These are phyloP conservation scores for Schizochytrium sp. DNA, from an alignment of 108 stramenopile genomes.

Conservation along the genomic window DNA sequence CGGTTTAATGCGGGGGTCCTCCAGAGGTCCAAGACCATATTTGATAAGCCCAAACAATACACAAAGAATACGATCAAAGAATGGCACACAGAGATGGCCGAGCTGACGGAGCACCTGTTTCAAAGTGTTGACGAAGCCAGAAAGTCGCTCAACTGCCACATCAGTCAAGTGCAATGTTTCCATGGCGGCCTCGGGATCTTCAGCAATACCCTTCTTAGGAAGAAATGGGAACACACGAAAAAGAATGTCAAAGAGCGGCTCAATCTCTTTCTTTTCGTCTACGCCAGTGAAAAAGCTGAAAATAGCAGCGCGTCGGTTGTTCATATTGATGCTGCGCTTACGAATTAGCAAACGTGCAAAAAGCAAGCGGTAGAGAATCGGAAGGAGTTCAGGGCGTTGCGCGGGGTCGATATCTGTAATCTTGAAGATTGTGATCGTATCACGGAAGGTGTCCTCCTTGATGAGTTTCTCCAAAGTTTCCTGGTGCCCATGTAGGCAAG, in stretches of 20 bases:
- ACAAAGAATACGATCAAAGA: slow-evolving; percentile 2
- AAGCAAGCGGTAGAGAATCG: slow-evolving; percentile 67
- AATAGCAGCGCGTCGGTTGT: slow-evolving; percentile 68
- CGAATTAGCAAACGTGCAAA: slow-evolving; percentile 67
- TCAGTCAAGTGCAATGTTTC: not conserved
- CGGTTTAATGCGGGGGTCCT: not conserved
- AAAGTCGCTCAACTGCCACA: not conserved
- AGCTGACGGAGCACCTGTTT: slow-evolving; percentile 2
- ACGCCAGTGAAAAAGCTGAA: slow-evolving; percentile 69
- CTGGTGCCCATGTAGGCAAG: slow-evolving; percentile 26
- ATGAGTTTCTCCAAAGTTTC: slow-evolving; percentile 17
- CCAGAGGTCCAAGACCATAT: not conserved
- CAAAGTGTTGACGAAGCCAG: slow-evolving; percentile 2
- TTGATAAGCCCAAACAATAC: not conserved
- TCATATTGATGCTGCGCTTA: slow-evolving; percentile 61
- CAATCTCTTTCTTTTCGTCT: slow-evolving; percentile 65
- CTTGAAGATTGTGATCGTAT: slow-evolving; percentile 41
- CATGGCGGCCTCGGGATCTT: slow-evolving; percentile 22
- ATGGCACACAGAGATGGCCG: slow-evolving; percentile 16
- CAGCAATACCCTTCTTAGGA: not conserved
- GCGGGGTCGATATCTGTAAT: slow-evolving; percentile 54
- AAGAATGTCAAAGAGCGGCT: slow-evolving; percentile 66
- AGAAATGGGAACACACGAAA: slow-evolving; percentile 65
- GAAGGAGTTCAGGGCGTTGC: slow-evolving; percentile 69
- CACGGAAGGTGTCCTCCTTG: slow-evolving; percentile 30